Conservation (phyloP, 345 rosid species). For the Acer campestre region DNA sequence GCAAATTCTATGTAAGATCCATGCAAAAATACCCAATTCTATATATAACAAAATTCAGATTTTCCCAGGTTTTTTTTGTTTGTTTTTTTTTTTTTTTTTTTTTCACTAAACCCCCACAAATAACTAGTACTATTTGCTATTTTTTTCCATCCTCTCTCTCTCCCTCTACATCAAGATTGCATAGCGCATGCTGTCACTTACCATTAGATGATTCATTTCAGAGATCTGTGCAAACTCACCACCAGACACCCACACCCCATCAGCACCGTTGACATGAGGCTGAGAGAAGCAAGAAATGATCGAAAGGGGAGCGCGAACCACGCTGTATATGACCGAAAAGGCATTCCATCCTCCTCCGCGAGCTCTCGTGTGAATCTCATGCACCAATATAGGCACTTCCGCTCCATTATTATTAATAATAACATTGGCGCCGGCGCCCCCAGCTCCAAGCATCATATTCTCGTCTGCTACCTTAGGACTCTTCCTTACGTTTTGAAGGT, state of each 20-base stretch:
- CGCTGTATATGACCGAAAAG: slow-evolving; percentile 38
- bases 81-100: too few relatives aligned
- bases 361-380: slow-evolving; percentile 3
- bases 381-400: slow-evolving; percentile 25
- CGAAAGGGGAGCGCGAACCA: slow-evolving; percentile 53
- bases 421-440: neutral
- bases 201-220: slow-evolving; percentile 87
- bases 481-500: slow-evolving; percentile 55
- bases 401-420: slow-evolving; percentile 17
- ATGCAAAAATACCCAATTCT: slow-evolving; percentile 12
- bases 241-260: slow-evolving; percentile 74
- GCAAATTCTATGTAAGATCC: slow-evolving; percentile 11
- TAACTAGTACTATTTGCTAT: neutral
- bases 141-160: neutral
- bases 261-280: slow-evolving; percentile 63
- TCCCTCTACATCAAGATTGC: slow-evolving; percentile 77
- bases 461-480: slow-evolving; percentile 81
- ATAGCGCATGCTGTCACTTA: slow-evolving; percentile 86
- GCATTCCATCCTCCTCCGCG: slow-evolving; percentile 29
- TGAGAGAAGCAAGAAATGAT: slow-evolving; percentile 70
- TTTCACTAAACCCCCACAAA: neutral
- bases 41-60: slow-evolving; percentile 24
- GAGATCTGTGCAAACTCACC: slow-evolving; percentile 63
- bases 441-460: slow-evolving; percentile 42
- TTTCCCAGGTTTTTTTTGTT: neutral